Conservation (phyloP, 768 basidiomycete genomes). For the Holtermanniella nyarrowii region DNA sequence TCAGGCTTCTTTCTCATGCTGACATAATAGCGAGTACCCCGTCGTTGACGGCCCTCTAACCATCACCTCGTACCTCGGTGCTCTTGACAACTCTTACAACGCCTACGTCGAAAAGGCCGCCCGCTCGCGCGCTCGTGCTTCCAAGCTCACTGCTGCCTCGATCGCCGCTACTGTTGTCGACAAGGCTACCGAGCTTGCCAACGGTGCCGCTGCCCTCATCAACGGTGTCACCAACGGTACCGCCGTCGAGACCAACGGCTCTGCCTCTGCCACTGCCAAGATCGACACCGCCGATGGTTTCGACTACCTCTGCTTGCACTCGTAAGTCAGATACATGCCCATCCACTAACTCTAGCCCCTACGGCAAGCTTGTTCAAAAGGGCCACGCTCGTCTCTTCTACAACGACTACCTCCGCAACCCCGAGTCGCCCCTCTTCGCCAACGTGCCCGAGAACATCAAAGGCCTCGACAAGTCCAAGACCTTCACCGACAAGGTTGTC, state of each 20-base stretch:
- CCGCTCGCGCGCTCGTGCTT: slow-evolving; percentile 43
- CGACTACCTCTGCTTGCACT: slow-evolving; percentile 90
- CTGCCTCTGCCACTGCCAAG: slow-evolving; percentile 29
- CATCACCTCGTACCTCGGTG: slow-evolving; percentile 85
- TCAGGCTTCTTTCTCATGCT: slow-evolving; percentile 2
- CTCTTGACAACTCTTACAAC: slow-evolving; percentile 79
- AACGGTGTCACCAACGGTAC: slow-evolving; percentile 38
- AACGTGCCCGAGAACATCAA: slow-evolving; percentile 61
- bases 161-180: slow-evolving; percentile 23
- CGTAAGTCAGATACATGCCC: slow-evolving; percentile 17
- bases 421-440: slow-evolving; percentile 52
- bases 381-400: slow-evolving; percentile 72
- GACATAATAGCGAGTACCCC: slow-evolving; percentile 44
- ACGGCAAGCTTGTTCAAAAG: slow-evolving; percentile 98
- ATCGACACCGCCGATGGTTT: slow-evolving; percentile 46
- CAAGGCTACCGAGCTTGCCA: slow-evolving; percentile 36
- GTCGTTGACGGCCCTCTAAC: slow-evolving; percentile 96
- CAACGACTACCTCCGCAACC: slow-evolving; percentile 71
- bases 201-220: slow-evolving; percentile 21
- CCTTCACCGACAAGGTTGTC: slow-evolving; percentile 83
- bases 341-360: slow-evolving; percentile 52
- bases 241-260: slow-evolving; percentile 39
- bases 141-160: slow-evolving; percentile 46
- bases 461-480: slow-evolving; percentile 53
- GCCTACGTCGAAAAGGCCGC: slow-evolving; percentile 73